Percentiles rank a stretch among this genome's conserved stretches.
Evolutionary conservation across 75 land plant species (phyloP).

Genomic region (Selaginella tamariscina): DNA sequence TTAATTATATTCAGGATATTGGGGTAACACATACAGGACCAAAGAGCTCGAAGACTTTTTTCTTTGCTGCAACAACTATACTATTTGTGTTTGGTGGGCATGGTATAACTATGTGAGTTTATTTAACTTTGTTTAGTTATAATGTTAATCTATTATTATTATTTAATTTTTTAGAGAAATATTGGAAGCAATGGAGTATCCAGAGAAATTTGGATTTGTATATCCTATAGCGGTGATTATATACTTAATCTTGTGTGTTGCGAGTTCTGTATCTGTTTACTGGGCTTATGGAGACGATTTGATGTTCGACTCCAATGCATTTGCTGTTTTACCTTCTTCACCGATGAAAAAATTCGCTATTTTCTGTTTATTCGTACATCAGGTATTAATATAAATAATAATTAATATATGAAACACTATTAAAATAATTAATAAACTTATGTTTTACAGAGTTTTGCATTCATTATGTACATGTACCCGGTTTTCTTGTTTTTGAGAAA

Average conservation of each 20-base stretch:
- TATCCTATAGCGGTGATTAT: conserved; percentile 50
- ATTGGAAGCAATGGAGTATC: conserved; percentile 79
- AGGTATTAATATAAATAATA: conserved; percentile 22
- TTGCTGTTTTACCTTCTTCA: conserved; percentile 48
- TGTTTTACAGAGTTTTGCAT: conserved; percentile 13
- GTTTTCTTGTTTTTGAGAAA: conserved; percentile 25
- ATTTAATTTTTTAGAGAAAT: conserved; percentile 41
- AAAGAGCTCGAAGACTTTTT: background rate
- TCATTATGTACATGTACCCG: conserved; percentile 18
- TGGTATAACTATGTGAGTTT: conserved; percentile 46
- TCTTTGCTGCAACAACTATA: background rate
- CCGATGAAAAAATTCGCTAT: conserved; percentile 40
- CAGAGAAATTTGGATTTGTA: conserved; percentile 55
- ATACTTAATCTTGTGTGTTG: conserved; percentile 49
- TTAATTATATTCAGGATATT: background rate
- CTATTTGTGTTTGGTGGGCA: conserved; percentile 36
- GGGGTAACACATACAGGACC: background rate
- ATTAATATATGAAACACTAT: background rate
- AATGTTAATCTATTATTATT: background rate
- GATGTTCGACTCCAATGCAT: conserved; percentile 53
- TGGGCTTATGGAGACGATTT: conserved; percentile 78
- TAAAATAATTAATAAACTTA: background rate
- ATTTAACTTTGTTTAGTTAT: background rate
- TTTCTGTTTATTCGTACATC: conserved; percentile 66
- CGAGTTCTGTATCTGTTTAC: conserved; percentile 52